Base-by-base conservation (phyloP, 257 asterid species). In the Capsicum chinense region DNA sequence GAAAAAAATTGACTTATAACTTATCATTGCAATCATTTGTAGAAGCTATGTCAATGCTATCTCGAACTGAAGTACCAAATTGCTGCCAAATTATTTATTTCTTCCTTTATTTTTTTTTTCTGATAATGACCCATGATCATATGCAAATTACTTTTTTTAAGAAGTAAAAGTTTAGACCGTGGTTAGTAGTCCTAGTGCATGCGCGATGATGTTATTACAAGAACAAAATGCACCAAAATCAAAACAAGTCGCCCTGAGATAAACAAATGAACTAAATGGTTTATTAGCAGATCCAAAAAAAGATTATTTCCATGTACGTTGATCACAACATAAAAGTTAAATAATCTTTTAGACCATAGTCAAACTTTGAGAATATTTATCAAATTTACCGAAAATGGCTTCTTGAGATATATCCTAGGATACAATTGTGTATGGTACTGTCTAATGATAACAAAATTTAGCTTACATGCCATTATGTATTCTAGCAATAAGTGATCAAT, bases 21-120 rank as follows among this genome's bases (percentile, higher is more conserved):
- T 47, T 37, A 80, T 39, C 73, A 63, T 80, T 21, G 16, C 74
- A 80, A 80, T 80, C 83, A 80, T 80, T 80, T 58, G 83, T n/a
- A 63, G 60, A 76, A 66, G 79, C 42, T 69, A 69, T 16, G 79
- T 42, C 64, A 76, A 76, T 54, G 26, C 47, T 66, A 66, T 33
- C 8, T 3, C n/a, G 9, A 48, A 48, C 58, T 74, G 56, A 44
- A 48, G 60, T 44, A 74, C 58, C 58, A n/a, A 74, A 33, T 48
- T 48, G 80, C 58, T 44, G 60, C 47, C 59, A 80, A 80, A 80
- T 39, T 48, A 80, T 80, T 63, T 60, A 35, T 68, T 54, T 76
- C 11, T 26, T 52, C 42, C 42, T 39, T 39, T 26, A 26, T 26
- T 0, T 2, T 39, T 37, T 37, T 39, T 7, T 76, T 54, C 64